A percentile compares a stretch with the other conserved stretches of the same genome.
Evolutionary conservation across 1,284 basidiomycete genomes (phyloP).

Genomic region (Mycosarcoma maydis): DNA sequence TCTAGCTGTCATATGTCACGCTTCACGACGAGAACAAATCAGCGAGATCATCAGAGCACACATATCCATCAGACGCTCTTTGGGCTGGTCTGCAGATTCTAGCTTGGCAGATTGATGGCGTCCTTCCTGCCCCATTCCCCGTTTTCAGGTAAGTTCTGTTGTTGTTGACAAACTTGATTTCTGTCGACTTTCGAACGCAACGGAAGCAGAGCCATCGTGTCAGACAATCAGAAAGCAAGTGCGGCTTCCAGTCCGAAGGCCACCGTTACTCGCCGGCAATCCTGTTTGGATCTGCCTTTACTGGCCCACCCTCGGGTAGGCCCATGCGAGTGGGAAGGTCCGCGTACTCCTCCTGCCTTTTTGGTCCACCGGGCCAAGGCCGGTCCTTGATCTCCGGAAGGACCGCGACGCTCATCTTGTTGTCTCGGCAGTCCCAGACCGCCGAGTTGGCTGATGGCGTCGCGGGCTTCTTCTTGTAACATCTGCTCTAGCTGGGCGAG

Average conservation of each 20-base stretch:
- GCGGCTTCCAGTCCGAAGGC: constrained; percentile 60
- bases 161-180: not conserved
- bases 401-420: constrained; percentile 16
- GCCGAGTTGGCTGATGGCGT: constrained; percentile 1
- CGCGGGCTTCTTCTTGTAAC: constrained; percentile 27
- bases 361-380: constrained; percentile 21
- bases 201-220: not conserved
- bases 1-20: not conserved
- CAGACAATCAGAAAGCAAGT: not conserved
- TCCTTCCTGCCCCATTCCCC: not conserved
- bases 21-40: constrained; percentile 19
- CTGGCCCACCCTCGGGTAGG: constrained; percentile 22
- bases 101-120: not conserved
- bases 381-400: constrained; percentile 39
- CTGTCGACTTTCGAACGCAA: not conserved
- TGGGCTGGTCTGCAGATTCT: not conserved
- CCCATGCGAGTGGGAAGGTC: constrained; percentile 66
- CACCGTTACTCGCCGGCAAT: constrained; percentile 61
- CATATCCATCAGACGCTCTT: not conserved
- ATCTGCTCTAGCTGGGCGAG: constrained; percentile 57
- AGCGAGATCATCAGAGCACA: constrained; percentile 31
- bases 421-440: constrained; percentile 2
- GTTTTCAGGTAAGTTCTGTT: constrained; percentile 21
- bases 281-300: constrained; percentile 11
- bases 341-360: constrained; percentile 64